A percentile compares a stretch with the other conserved stretches of the same genome.
These are phyloP conservation scores for Xylaria arbuscula DNA, from an alignment of 2,329 filamentous ascomycete genomes.

Conservation along the genomic window DNA sequence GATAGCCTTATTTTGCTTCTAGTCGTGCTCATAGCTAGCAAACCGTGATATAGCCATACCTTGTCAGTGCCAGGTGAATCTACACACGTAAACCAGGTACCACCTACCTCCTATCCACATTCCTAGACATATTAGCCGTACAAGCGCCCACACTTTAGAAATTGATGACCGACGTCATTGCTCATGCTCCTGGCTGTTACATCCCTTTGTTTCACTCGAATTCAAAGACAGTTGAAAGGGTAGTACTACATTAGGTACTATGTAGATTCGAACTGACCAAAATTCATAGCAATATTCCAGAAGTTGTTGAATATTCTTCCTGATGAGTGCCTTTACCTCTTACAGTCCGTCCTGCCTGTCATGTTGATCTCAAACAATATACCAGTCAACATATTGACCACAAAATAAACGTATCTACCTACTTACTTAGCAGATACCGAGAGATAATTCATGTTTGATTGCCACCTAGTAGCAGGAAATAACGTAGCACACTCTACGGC, in stretches of 20 bases:
- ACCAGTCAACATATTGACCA: not conserved
- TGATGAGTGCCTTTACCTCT: not conserved
- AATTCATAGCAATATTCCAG: not conserved
- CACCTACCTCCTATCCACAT: not conserved
- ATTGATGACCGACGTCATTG: slow-evolving; percentile 21
- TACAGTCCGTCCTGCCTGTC: not conserved
- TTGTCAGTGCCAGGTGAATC: too few relatives aligned
- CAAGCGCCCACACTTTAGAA: slow-evolving; percentile 9
- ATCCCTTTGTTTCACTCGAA: slow-evolving; percentile 1
- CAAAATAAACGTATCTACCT: not conserved
- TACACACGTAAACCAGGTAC: too few relatives aligned
- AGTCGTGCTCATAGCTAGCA: not conserved
- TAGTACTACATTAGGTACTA: too few relatives aligned
- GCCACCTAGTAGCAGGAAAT: not conserved
- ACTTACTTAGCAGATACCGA: not conserved
- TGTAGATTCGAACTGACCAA: not conserved
- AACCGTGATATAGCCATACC: not conserved
- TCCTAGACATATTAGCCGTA: not conserved
- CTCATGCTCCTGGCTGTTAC: not conserved
- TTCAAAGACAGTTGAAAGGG: not conserved
- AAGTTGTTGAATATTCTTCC: too few relatives aligned
- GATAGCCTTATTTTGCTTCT: slow-evolving; percentile 22
- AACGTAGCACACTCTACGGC: not conserved
- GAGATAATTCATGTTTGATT: not conserved
- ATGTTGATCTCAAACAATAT: not conserved